Percentiles rank a stretch among this genome's conserved stretches.
Evolutionary conservation across 495 filamentous ascomycete species (phyloP).

Genomic region (Cercophora scortea): DNA sequence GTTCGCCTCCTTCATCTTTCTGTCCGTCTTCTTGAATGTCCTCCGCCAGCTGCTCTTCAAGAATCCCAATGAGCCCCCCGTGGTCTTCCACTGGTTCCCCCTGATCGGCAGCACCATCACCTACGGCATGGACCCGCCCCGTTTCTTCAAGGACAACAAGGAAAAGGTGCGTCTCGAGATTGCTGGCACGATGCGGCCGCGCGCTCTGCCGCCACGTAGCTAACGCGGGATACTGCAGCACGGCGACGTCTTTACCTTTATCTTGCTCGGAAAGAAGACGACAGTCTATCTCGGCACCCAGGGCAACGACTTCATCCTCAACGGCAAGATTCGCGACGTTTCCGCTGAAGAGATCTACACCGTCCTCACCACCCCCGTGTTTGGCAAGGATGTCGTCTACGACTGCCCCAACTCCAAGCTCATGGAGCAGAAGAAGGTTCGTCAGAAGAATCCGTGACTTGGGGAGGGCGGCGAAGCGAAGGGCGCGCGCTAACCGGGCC

Average conservation of each 20-base stretch:
- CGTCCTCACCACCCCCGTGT: slow-evolving; percentile 76
- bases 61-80: slow-evolving; percentile 64
- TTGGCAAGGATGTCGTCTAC: slow-evolving; percentile 80
- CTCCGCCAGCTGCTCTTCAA: slow-evolving; percentile 60
- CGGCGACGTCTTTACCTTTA: slow-evolving; percentile 60
- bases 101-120: slow-evolving; percentile 69
- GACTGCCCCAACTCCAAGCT: slow-evolving; percentile 77
- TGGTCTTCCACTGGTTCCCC: slow-evolving; percentile 82
- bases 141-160: slow-evolving; percentile 64
- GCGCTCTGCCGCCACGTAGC: neutral
- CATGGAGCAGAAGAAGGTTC: slow-evolving; percentile 38
- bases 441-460: neutral
- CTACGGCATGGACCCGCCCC: slow-evolving; percentile 79
- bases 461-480: neutral
- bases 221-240: slow-evolving; percentile 11
- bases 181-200: neutral
- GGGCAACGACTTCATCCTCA: slow-evolving; percentile 82
- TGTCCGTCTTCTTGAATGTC: slow-evolving; percentile 58
- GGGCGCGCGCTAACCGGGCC: slow-evolving; percentile 1
- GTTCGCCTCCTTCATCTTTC: slow-evolving; percentile 37
- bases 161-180: slow-evolving; percentile 49
- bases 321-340: slow-evolving; percentile 75
- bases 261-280: slow-evolving; percentile 66
- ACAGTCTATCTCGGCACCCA: slow-evolving; percentile 68
- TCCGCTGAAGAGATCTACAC: slow-evolving; percentile 78